Conservation (phyloP, 2,329 filamentous ascomycete species). For the Colletotrichum truncatum region DNA sequence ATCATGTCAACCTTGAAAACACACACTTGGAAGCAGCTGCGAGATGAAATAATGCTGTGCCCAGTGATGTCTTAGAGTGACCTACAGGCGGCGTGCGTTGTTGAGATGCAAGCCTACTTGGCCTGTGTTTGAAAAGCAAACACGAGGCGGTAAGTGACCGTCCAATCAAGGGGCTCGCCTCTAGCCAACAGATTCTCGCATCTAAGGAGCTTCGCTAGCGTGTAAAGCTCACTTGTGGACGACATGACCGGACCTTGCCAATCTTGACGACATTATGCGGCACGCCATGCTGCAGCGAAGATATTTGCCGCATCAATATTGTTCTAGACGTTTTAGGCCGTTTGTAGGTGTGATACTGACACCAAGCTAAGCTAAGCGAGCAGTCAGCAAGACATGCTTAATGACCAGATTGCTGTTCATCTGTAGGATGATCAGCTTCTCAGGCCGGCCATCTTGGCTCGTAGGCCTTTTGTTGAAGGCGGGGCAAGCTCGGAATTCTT, state of each 20-base stretch:
- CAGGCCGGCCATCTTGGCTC: background rate
- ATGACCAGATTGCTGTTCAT: background rate
- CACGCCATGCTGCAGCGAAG: background rate
- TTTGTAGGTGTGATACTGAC: background rate
- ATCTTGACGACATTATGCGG: background rate
- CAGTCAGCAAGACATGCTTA: too few relatives aligned
- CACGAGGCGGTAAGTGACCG: conserved; percentile 16
- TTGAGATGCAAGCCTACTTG: conserved; percentile 9
- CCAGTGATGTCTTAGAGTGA: conserved; percentile 12
- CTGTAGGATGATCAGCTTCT: background rate
- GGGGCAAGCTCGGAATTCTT: background rate
- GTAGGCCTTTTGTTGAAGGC: conserved; percentile 1
- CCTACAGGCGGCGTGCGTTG: background rate
- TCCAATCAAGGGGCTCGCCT: background rate
- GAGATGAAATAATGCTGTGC: conserved; percentile 25
- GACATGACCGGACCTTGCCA: background rate
- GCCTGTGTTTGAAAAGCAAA: conserved; percentile 11
- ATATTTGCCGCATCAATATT: background rate
- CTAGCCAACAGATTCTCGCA: background rate
- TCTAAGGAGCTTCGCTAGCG: background rate
- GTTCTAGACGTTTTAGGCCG: background rate
- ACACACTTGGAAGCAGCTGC: conserved; percentile 12
- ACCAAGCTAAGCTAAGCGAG: too few relatives aligned
- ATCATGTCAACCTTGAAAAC: background rate
- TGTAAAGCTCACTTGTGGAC: background rate